These are phyloP conservation scores for Mycena citricolor DNA, from an alignment of 1,284 basidiomycete species.

Conservation along the genomic window DNA sequence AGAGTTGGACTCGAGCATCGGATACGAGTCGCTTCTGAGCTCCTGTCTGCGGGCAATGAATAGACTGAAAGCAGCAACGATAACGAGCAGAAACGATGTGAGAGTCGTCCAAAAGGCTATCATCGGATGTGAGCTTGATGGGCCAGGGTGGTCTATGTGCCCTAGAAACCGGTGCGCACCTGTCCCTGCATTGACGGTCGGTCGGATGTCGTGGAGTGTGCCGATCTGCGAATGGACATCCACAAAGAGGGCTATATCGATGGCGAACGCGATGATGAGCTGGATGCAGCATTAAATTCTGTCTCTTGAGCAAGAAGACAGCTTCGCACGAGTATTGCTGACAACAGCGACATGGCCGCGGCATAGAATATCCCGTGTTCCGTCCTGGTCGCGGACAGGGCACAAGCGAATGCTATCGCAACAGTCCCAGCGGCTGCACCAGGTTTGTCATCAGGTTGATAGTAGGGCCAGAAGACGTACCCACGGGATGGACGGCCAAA, in stretches of 20 bases:
- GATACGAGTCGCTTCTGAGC: slow-evolving; percentile 42
- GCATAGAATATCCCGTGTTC: slow-evolving; percentile 66
- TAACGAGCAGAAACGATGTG: slow-evolving; percentile 58
- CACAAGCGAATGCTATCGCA: slow-evolving; percentile 59
- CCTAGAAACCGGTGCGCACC: too few relatives aligned
- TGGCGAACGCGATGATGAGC: slow-evolving; percentile 65
- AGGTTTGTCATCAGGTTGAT: too few relatives aligned
- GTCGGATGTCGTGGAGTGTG: slow-evolving; percentile 43
- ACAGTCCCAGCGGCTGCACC: slow-evolving; percentile 63
- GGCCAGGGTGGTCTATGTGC: neutral
- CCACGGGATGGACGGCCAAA: too few relatives aligned
- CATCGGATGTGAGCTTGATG: neutral
- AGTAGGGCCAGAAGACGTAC: too few relatives aligned
- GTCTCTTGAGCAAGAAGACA: too few relatives aligned
- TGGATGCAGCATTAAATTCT: too few relatives aligned
- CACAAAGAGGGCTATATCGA: slow-evolving; percentile 74
- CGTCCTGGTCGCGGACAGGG: slow-evolving; percentile 56
- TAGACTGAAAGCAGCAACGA: slow-evolving; percentile 63
- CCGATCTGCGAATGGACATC: slow-evolving; percentile 56
- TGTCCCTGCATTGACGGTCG: slow-evolving; percentile 51
- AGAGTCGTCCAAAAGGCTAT: slow-evolving; percentile 76
- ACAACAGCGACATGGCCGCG: slow-evolving; percentile 39
- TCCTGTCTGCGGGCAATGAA: slow-evolving; percentile 63
- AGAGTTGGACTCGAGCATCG: too few relatives aligned
- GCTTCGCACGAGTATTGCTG: neutral